Base-by-base conservation (phyloP, 2,329 filamentous ascomycete species). In the Metarhizium rileyi region DNA sequence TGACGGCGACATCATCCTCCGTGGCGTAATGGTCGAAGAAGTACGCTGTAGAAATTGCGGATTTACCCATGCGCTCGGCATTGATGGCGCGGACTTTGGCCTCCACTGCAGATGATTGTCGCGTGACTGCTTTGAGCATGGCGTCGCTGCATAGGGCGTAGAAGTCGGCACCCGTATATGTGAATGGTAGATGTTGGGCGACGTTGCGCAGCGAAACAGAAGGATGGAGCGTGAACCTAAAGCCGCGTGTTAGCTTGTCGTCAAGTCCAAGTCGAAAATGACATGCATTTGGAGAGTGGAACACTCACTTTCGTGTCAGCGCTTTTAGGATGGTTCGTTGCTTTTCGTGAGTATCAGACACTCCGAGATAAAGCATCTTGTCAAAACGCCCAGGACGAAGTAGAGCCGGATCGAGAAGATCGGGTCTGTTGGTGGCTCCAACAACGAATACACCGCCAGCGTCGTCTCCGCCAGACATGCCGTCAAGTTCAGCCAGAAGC, bases 61-160 rank as follows among this genome's bases (percentile, higher is more conserved):
- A 60, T 35, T 57, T 52, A 5, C 57, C 60, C n/a, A 57, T 61
- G 3, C 64, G 63, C 42, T 67, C 66, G 2, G 70, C 65, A 59
- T 87, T 87, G 64, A 95, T 73, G 4, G 76, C 73, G 22, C 78
- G 77, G 56, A 98, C 86, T 66, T 93, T 93, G 46, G 80, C 75
- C 64, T 98, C 93, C 2, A 97, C 90, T 2, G 80, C 75, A 1
- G 81, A 78, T 2, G 93, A 90, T 63, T 94, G 88, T 5, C 93
- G 83, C 3, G 93, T 98, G 51, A 98, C 91, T 20, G 93, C 93
- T 67, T 98, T 97, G 57, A 98, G 84, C 93, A 98, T 98, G 47
- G 93, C 90, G 66, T 98, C 93, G 41, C 90, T 95, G 72, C 91
- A 97, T 20, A 98, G 77, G 1, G 93, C 93, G 68, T 98, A 98